Base-by-base conservation (phyloP, 2,329 filamentous ascomycete genomes). In the Sordariomycetes sp. region DNA sequence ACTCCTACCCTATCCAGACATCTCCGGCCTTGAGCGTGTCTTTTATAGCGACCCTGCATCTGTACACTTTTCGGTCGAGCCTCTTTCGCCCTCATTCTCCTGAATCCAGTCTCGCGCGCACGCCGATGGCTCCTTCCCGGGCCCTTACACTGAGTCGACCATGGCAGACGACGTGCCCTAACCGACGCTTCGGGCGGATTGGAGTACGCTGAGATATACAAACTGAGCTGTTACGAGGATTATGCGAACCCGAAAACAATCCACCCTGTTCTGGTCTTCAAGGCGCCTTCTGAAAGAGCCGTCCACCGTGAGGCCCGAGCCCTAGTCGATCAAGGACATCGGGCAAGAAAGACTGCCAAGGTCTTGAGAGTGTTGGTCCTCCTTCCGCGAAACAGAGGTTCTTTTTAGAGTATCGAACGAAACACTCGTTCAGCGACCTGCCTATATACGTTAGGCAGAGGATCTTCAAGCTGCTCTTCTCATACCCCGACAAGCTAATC, bases 381-480 rank as follows among this genome's bases (percentile, higher is more conserved):
- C 13, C 17, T 34, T 8, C 54, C 54, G 15, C 25, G 25, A 35
- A 50, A 25, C 25, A 5, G 24, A 50, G 54, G 17, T 15, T 10
- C 7, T 56, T 56, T 17, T 39, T 56, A 6, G 54, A 56, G 54
- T 51, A 56, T 36, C 39, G 39, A 24, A 10, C 24, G 8, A 32
- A 17, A 5, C 69, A 64, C 45, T 59, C 10, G 1, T 69, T 74
- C 12, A 59, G 68, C 4, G n/a, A n/a, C 0, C 64, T 77, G 7
- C 66, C 69, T 0, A 10, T 39, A 0, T 6, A 62, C 0, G 24
- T 73, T 1, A 68, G 72, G 54, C 61, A 64, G 2, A 60, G 60
- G 2, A 74, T 78, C 10, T 67, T 78, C 13, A 61, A 59, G 6
- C n/a, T 64, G 0, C n/a, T 65, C 2, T 64, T 77, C 0, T 64